Evolutionary conservation across 257 asterid genomes (phyloP).

Genomic region (Craterostigma plantagineum): DNA sequence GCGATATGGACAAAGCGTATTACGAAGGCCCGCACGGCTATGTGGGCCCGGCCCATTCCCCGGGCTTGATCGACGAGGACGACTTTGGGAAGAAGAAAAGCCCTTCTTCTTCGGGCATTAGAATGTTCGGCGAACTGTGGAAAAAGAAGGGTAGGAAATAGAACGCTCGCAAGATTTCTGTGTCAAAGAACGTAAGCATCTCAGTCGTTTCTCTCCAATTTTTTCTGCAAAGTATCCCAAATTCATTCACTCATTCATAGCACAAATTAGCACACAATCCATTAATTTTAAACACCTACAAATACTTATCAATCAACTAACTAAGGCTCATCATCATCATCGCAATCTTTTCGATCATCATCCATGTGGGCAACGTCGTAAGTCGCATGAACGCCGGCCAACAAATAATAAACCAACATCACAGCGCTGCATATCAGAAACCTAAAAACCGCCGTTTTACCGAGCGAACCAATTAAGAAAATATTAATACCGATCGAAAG

Average conservation of each 20-base stretch:
- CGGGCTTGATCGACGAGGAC: constrained; percentile 17
- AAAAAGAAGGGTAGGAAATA: constrained; percentile 69
- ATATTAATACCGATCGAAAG: constrained; percentile 55
- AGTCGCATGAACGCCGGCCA: constrained; percentile 84
- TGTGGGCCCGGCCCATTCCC: constrained; percentile 33
- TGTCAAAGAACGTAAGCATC: no score
- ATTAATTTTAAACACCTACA: no score
- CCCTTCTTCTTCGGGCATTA: constrained; percentile 28
- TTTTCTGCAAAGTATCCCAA: no score
- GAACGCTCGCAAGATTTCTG: no score
- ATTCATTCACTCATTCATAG: no score
- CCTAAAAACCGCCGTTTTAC: constrained; percentile 39
- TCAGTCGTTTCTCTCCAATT: no score
- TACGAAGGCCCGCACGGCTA: no score
- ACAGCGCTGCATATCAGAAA: constrained; percentile 56
- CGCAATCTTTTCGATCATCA: neutral
- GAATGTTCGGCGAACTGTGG: constrained; percentile 85
- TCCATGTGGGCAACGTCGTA: constrained; percentile 57
- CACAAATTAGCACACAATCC: no score
- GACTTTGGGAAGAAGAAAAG: constrained; percentile 61
- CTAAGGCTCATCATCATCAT: no score
- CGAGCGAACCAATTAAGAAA: constrained; percentile 80
- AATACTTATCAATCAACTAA: no score
- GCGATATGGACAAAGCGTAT: constrained; percentile 31
- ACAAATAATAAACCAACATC: constrained; percentile 62